Evolutionary conservation across 441 rosid genomes (phyloP).

Genomic region (Theobroma grandiflorum): DNA sequence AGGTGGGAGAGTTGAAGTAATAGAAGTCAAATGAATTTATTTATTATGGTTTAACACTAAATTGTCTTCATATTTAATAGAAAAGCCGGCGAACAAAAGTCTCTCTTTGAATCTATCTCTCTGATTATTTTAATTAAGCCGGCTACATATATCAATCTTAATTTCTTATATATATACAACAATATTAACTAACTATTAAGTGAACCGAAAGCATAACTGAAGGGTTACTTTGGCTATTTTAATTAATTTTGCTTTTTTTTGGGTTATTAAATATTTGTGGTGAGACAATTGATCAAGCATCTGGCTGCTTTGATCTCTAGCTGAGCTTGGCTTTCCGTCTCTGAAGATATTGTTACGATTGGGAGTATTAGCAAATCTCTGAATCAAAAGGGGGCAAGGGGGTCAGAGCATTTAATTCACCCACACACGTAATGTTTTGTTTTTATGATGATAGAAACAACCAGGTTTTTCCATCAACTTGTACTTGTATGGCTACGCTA

Average conservation of each 20-base stretch:
- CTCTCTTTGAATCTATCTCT: not conserved
- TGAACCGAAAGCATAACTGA: no score
- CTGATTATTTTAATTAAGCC: not conserved
- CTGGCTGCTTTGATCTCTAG: no score
- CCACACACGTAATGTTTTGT: not conserved
- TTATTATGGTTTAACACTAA: not conserved
- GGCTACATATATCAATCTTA: not conserved
- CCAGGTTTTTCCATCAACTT: not conserved
- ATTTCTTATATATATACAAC: not conserved
- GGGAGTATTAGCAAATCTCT: not conserved
- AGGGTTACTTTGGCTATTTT: no score
- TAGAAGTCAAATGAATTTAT: slow-evolving; percentile 15
- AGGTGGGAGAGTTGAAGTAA: not conserved
- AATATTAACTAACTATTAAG: no score
- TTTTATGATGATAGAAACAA: not conserved
- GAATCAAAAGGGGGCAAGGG: not conserved
- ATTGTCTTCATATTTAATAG: not conserved
- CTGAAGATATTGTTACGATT: no score
- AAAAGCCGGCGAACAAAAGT: not conserved
- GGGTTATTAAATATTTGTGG: no score
- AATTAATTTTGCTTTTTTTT: no score
- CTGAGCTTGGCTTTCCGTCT: no score
- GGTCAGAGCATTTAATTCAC: slow-evolving; percentile 15
- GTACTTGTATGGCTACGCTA: slow-evolving; percentile 25
- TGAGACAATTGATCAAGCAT: no score